Percentiles rank a stretch among this genome's conserved stretches.
Evolutionary conservation across 768 basidiomycete species (phyloP).

Genomic region (Fomitopsis serialis): DNA sequence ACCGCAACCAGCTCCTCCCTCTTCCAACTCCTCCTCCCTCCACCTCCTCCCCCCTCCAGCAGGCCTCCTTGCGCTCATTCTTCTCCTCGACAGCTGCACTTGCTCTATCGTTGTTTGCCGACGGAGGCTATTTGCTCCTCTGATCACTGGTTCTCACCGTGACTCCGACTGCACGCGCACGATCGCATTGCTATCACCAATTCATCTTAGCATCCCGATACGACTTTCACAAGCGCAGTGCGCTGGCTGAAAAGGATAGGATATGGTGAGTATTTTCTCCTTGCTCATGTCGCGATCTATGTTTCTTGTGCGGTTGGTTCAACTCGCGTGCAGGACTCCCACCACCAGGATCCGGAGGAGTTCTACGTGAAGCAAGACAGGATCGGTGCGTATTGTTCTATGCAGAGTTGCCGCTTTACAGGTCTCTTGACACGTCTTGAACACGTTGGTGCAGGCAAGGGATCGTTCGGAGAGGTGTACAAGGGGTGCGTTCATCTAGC

Average conservation of each 20-base stretch:
- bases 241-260: neutral
- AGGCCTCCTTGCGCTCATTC: neutral
- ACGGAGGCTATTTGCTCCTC: neutral
- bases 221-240: neutral
- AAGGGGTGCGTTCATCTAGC: conserved; percentile 64
- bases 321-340: conserved; percentile 44
- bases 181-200: neutral
- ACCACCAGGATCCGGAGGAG: conserved; percentile 88
- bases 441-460: conserved; percentile 63
- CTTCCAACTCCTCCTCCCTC: neutral
- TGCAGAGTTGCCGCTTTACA: too few species aligned
- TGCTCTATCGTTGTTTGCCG: neutral
- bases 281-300: neutral
- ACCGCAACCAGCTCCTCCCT: neutral
- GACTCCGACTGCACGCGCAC: neutral
- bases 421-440: too few species aligned
- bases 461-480: conserved; percentile 99
- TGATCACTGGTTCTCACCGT: neutral
- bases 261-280: conserved; percentile 2
- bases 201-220: neutral
- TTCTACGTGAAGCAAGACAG: conserved; percentile 96
- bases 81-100: neutral
- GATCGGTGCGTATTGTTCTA: conserved; percentile 58
- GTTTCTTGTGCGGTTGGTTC: neutral
- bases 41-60: neutral